Conservation (phyloP, 768 basidiomycete genomes). For the Pleurotus citrinopileatus region DNA sequence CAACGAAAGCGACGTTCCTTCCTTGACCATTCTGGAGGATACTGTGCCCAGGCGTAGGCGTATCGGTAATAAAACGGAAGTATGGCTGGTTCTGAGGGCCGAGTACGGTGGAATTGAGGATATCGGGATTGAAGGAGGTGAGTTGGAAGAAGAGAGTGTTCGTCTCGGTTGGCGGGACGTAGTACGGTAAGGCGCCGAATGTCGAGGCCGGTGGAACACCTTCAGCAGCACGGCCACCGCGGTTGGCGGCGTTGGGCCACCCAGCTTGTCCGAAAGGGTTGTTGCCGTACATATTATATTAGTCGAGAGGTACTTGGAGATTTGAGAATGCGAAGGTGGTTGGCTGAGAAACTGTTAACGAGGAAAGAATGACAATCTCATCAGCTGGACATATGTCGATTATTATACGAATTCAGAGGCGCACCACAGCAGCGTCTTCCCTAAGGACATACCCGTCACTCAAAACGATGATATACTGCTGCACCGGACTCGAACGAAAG, state of each 20-base stretch:
- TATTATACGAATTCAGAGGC: too few species aligned
- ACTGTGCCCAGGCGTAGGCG: slow-evolving; percentile 30
- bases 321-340: not conserved
- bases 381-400: too few species aligned
- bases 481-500: not conserved
- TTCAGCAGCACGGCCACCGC: slow-evolving; percentile 17
- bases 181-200: slow-evolving; percentile 63
- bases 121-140: slow-evolving; percentile 29
- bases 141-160: slow-evolving; percentile 42
- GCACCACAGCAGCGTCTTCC: too few species aligned
- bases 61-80: slow-evolving; percentile 35
- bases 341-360: not conserved
- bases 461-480: not conserved
- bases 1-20: slow-evolving; percentile 33
- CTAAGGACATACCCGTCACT: too few species aligned
- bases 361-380: too few species aligned
- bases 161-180: slow-evolving; percentile 29
- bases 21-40: slow-evolving; percentile 34
- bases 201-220: slow-evolving; percentile 43
- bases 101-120: slow-evolving; percentile 37
- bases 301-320: not conserved
- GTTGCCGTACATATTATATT: slow-evolving; percentile 10
- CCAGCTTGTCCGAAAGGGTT: slow-evolving; percentile 31
- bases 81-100: slow-evolving; percentile 36
- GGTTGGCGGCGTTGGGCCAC: slow-evolving; percentile 19